Conservation (phyloP, 169 alveolate species). For the Cryptosporidium canis region DNA sequence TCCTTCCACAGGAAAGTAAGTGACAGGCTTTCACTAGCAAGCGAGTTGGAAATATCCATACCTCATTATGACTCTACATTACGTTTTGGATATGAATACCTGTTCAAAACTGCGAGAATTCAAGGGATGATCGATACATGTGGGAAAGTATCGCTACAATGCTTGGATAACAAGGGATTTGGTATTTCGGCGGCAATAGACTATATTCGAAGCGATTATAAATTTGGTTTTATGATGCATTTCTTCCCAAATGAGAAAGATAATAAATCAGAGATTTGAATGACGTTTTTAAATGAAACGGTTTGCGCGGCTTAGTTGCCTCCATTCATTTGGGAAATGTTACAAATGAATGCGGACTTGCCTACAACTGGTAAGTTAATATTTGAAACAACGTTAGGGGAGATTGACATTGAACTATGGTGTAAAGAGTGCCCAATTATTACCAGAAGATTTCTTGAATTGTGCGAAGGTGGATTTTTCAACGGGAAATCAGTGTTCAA, state of each 20-base stretch:
- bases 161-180: constrained; percentile 87
- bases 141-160: constrained; percentile 88
- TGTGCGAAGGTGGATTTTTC: constrained; percentile 75
- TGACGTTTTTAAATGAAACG: too few relatives aligned
- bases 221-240: constrained; percentile 92
- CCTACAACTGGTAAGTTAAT: constrained; percentile 84
- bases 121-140: constrained; percentile 90
- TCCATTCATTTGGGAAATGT: not conserved
- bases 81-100: constrained; percentile 89
- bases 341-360: not conserved
- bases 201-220: constrained; percentile 86
- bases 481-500: not conserved
- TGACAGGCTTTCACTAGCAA: constrained; percentile 88
- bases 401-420: constrained; percentile 84
- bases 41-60: constrained; percentile 87
- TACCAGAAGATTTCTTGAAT: constrained; percentile 80
- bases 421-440: constrained; percentile 82
- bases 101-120: constrained; percentile 91
- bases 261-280: constrained; percentile 5
- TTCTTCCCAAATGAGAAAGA: constrained; percentile 81
- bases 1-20: constrained; percentile 84
- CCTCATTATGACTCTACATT: constrained; percentile 73
- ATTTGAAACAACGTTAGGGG: constrained; percentile 82
- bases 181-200: constrained; percentile 91
- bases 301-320: not conserved